Evolutionary conservation across 306 rosid species (phyloP), one percentile per base, ranked within the genome.

Genomic region (Malus fusca): DNA sequence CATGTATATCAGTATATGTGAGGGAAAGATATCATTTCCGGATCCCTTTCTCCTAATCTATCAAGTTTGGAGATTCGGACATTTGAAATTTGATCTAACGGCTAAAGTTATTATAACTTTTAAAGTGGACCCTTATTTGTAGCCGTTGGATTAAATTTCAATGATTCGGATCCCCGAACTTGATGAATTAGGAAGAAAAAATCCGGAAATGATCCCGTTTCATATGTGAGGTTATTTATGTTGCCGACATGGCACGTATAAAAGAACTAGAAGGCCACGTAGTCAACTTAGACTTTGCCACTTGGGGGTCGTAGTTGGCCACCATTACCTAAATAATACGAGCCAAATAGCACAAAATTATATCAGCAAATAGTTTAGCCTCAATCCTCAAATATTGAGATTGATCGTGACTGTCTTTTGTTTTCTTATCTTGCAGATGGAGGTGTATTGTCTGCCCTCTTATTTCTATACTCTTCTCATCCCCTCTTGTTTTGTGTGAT

Each of bases 211-310:
- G 35, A 31, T 31, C 6, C 0, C 0, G 4, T 31, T 4, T 0
- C 35, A 18, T 19, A 71, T 35, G 21, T 25, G 74, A 43, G 72
- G 28, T 33, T 31, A 59, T 73, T 46, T 78, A 73, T 84, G 91
- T 86, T 85, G 88, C 91, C 96, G 92, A 85, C 92, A 86, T 83
- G 87, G 87, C 85, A 78, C 87, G 83, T 82, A 76, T 75, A 77
- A 76, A 76, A 42, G 3, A 42, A 66, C 30, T 14, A 11, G 35
- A 64, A 64, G 61, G 33, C 56, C 33, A 51, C 43, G 9, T 42
- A 62, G 51, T 66, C 48, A 66, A 66, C 11, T 66, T 7, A 19
- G 22, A 21, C 28, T 21, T 35, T 19, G 81, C 85, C 86, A 82
- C 78, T 87, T 85, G 87, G 86, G 71, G 66, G 72, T 75, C 37